Evolutionary conservation across 345 rosid species (phyloP).

Genomic region (Salix suchowensis): DNA sequence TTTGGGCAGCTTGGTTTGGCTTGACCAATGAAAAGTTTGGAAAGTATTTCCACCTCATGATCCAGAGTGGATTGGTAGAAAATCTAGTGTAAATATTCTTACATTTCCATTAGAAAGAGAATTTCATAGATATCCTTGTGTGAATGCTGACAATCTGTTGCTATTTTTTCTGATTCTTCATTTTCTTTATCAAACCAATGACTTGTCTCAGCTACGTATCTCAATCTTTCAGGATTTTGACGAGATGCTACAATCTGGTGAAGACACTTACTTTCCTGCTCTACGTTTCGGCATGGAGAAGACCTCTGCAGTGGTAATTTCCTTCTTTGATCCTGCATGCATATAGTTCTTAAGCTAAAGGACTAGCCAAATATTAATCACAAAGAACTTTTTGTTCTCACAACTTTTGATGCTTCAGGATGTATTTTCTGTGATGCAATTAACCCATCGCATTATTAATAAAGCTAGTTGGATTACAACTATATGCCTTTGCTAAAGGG

Average conservation of each 20-base stretch:
- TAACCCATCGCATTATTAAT: background rate
- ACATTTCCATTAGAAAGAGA: background rate
- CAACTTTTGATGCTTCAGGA: background rate
- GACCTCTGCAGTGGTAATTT: conserved; percentile 68
- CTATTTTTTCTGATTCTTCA: background rate
- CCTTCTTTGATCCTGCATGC: background rate
- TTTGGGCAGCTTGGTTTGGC: background rate
- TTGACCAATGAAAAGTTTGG: background rate
- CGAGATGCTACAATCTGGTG: conserved; percentile 71
- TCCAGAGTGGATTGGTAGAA: background rate
- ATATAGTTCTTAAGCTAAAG: background rate
- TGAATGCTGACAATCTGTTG: background rate
- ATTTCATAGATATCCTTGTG: background rate
- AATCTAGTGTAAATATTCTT: background rate
- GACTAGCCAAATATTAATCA: background rate
- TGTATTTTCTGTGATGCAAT: background rate
- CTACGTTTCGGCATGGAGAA: conserved; percentile 57
- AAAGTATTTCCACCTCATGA: background rate
- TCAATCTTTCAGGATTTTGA: conserved; percentile 50
- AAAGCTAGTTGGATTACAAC: background rate
- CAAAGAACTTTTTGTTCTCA: background rate
- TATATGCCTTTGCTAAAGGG: background rate
- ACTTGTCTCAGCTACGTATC: conserved; percentile 11
- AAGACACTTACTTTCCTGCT: conserved; percentile 84
- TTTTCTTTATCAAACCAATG: background rate